These are phyloP conservation scores for Rhodosporidiobolus odoratus DNA, from an alignment of 768 basidiomycete genomes.

Conservation along the genomic window DNA sequence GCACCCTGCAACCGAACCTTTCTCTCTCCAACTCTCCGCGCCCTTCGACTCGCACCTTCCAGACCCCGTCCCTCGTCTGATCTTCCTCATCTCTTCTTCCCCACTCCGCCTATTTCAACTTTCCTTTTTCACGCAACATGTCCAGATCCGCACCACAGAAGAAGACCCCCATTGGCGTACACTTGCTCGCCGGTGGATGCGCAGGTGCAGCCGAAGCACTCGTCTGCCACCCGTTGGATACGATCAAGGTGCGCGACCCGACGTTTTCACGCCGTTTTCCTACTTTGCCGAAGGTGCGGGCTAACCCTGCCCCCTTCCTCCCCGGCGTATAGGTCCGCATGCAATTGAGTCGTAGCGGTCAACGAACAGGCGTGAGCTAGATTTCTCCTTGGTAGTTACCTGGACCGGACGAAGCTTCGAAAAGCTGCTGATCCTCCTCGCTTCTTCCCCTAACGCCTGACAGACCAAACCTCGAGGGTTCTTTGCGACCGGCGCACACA, in stretches of 20 bases:
- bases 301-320: not conserved
- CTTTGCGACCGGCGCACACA: slow-evolving; percentile 80
- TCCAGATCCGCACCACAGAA: slow-evolving; percentile 40
- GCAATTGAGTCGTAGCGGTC: slow-evolving; percentile 83
- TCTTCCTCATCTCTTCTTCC: no score
- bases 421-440: not conserved
- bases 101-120: not conserved
- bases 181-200: slow-evolving; percentile 88
- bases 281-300: not conserved
- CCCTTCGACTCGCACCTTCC: no score
- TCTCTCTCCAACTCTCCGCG: no score
- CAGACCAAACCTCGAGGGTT: slow-evolving; percentile 91
- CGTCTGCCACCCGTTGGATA: slow-evolving; percentile 59
- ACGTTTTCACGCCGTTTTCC: not conserved
- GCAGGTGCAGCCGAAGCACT: slow-evolving; percentile 92
- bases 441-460: not conserved
- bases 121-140: not conserved
- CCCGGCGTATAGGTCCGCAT: slow-evolving; percentile 57
- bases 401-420: no score
- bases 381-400: not conserved
- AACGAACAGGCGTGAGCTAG: slow-evolving; percentile 65
- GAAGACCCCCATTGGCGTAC: slow-evolving; percentile 52
- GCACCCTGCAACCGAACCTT: no score
- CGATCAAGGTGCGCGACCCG: slow-evolving; percentile 72
- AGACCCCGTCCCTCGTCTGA: no score